Percentiles rank a stretch among this genome's conserved stretches.
Evolutionary conservation across 176 grass and related monocot species (phyloP).

Genomic region (Bonia amplexicaulis): DNA sequence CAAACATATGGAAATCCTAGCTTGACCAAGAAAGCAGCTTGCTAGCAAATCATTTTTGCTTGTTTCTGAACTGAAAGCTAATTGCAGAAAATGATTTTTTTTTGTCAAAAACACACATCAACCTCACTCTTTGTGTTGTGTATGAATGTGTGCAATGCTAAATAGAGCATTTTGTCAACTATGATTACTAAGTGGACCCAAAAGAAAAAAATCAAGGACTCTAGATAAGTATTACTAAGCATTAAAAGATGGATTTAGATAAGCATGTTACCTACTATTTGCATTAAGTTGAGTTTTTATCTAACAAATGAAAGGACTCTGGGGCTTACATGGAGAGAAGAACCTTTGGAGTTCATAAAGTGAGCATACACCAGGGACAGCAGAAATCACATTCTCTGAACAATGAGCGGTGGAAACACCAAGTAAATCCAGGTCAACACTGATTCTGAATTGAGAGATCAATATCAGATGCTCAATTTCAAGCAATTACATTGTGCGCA

Average conservation of each 20-base stretch:
- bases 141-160: background rate
- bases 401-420: constrained; percentile 47
- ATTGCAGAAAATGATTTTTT: background rate
- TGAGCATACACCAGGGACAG: constrained; percentile 33
- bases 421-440: constrained; percentile 41
- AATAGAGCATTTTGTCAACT: background rate
- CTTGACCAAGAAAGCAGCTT: background rate
- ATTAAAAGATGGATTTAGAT: background rate
- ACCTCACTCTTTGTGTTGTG: background rate
- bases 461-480: constrained; percentile 9
- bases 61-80: constrained; percentile 3
- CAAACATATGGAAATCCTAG: background rate
- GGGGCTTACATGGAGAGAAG: constrained; percentile 61
- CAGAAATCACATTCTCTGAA: constrained; percentile 37
- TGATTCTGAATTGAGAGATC: constrained; percentile 11
- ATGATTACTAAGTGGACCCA: background rate
- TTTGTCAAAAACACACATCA: background rate
- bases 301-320: constrained; percentile 40
- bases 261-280: background rate
- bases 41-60: background rate
- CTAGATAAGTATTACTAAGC: background rate
- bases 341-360: constrained; percentile 42
- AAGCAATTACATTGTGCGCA: constrained; percentile 26
- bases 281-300: background rate
- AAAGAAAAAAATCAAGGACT: background rate